These are phyloP conservation scores for Macrotyloma uniflorum DNA, from an alignment of 306 rosid genomes.

Conservation along the genomic window DNA sequence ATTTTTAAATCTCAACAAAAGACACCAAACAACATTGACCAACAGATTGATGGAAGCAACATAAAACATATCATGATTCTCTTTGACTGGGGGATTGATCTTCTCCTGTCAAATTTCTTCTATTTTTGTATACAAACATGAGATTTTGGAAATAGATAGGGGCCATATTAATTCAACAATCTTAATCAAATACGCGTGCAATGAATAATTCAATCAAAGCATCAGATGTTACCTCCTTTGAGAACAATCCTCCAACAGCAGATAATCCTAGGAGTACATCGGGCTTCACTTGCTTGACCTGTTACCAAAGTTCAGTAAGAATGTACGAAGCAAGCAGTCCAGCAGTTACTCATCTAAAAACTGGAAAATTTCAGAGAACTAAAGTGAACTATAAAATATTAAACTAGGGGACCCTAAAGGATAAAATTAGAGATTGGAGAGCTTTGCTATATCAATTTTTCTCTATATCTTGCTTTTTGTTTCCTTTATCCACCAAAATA, in stretches of 20 bases:
- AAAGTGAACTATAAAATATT: neutral
- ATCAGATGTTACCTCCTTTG: conserved; percentile 72
- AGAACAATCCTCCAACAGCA: conserved; percentile 98
- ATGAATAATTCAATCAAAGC: conserved; percentile 21
- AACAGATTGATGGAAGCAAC: neutral
- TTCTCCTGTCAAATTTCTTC: neutral
- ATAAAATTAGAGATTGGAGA: neutral
- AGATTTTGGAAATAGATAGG: neutral
- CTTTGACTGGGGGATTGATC: neutral
- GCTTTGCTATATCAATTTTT: neutral
- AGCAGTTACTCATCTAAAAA: neutral
- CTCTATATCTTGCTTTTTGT: neutral
- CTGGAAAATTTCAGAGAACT: conserved; percentile 1
- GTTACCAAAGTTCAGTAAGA: conserved; percentile 43
- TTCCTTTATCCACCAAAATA: neutral
- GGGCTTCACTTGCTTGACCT: conserved; percentile 95
- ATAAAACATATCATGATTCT: conserved; percentile 2
- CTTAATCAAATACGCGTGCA: neutral
- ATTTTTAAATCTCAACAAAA: neutral
- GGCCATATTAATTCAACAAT: neutral
- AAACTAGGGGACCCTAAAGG: neutral
- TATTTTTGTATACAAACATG: neutral
- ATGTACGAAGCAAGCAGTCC: conserved; percentile 15
- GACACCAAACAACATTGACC: neutral
- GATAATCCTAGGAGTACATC: conserved; percentile 99